These are phyloP conservation scores for Ogataea dorogensis DNA, from an alignment of 805 yeast genomes.

Conservation along the genomic window DNA sequence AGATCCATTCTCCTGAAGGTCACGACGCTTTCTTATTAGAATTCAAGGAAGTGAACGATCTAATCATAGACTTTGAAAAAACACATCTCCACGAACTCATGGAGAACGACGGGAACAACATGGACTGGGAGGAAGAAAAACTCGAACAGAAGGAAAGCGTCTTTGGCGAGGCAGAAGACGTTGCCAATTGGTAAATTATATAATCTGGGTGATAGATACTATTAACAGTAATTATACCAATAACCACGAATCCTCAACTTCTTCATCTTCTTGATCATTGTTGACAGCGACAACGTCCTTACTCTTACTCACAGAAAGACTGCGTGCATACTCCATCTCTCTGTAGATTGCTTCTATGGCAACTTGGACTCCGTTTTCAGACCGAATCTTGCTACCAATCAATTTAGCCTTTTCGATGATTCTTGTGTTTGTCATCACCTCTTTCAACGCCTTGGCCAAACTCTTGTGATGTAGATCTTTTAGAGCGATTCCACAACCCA, in stretches of 20 bases:
- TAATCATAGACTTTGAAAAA: conserved; percentile 65
- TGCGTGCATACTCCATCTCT: conserved; percentile 73
- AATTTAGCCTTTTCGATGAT: conserved; percentile 65
- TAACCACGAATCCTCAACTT: conserved; percentile 33
- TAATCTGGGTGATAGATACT: conserved; percentile 3
- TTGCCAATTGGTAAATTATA: conserved; percentile 79
- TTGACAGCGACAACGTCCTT: conserved; percentile 21
- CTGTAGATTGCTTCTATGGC: conserved; percentile 80
- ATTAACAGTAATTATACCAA: conserved; percentile 20
- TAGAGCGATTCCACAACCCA: conserved; percentile 78
- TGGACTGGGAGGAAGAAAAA: conserved; percentile 44
- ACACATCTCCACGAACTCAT: conserved; percentile 58
- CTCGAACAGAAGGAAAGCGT: conserved; percentile 60
- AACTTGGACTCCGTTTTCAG: conserved; percentile 76
- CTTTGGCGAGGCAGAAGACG: conserved; percentile 95
- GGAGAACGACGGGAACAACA: conserved; percentile 46
- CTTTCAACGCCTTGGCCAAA: conserved; percentile 65
- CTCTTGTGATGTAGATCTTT: conserved; percentile 63
- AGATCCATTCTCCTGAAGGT: conserved; percentile 89
- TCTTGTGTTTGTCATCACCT: conserved; percentile 63
- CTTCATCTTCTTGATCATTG: conserved; percentile 17
- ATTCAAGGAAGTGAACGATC: conserved; percentile 73
- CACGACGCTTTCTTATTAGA: conserved; percentile 96
- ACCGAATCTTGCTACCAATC: conserved; percentile 59
- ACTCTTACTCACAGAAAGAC: conserved; percentile 48